These are phyloP conservation scores for Leccinum imitatum DNA, from an alignment of 768 basidiomycete species.

Conservation along the genomic window DNA sequence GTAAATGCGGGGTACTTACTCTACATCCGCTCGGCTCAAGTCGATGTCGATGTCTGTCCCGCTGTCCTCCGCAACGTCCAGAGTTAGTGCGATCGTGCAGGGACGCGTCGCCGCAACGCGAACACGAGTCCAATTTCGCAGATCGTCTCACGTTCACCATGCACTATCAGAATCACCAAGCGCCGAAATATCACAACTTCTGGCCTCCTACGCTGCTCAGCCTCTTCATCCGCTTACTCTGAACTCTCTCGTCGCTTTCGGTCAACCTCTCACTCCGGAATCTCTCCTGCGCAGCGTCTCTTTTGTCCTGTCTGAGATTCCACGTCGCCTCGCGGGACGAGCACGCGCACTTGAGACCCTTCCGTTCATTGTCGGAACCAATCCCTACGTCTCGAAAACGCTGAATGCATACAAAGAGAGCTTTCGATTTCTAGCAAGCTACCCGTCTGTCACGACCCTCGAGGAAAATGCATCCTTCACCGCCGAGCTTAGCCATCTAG, in stretches of 20 bases:
- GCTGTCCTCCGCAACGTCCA: constrained; percentile 6
- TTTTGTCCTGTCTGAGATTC: constrained; percentile 75
- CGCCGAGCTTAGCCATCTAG: constrained; percentile 64
- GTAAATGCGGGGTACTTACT: background rate
- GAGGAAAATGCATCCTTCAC: constrained; percentile 72
- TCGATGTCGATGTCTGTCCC: background rate
- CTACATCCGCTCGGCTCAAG: background rate
- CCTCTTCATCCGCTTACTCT: constrained; percentile 71
- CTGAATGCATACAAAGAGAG: constrained; percentile 67
- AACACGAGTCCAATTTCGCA: constrained; percentile 9
- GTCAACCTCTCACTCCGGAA: constrained; percentile 65
- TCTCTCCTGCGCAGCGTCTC: constrained; percentile 74
- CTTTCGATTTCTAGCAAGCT: constrained; percentile 67
- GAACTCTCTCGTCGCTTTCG: constrained; percentile 70
- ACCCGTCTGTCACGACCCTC: constrained; percentile 62
- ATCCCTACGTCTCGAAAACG: constrained; percentile 78
- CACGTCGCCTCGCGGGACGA: constrained; percentile 71
- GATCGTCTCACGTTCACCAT: constrained; percentile 33
- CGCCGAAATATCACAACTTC: constrained; percentile 54
- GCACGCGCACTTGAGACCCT: constrained; percentile 72
- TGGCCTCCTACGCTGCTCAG: constrained; percentile 62
- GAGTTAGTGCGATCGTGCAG: constrained; percentile 1
- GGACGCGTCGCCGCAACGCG: constrained; percentile 1
- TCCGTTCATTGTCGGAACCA: constrained; percentile 87
- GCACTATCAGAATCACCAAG: constrained; percentile 48